phyloP scores from a whole-genome alignment of 2,329 filamentous ascomycete species.

The Rugonectria rugulosa region DNA sequence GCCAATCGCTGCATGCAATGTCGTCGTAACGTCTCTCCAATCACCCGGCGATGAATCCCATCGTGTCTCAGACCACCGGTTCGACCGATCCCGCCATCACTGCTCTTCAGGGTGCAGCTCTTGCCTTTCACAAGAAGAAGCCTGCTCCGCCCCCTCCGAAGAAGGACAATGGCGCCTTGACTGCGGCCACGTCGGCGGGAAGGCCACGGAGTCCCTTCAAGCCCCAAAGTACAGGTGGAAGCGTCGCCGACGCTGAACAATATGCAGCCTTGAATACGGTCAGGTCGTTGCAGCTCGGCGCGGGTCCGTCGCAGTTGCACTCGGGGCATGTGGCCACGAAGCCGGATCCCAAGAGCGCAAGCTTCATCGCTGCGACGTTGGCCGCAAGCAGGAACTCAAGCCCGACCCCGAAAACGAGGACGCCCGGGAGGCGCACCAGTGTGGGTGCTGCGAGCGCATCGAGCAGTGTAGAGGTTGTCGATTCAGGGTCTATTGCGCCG shows the following conservation, averaged over 20 bases:
- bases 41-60: constrained; percentile 46
- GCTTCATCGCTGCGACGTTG: constrained; percentile 65
- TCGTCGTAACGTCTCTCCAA: constrained; percentile 16
- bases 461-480: constrained; percentile 39
- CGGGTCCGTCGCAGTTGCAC: constrained; percentile 30
- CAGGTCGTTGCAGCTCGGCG: constrained; percentile 36
- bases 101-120: constrained; percentile 61
- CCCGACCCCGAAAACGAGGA: constrained; percentile 41
- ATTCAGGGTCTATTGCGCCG: constrained; percentile 66
- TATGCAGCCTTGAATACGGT: constrained; percentile 32
- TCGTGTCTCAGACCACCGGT: constrained; percentile 40
- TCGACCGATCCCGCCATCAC: constrained; percentile 50
- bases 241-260: constrained; percentile 35
- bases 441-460: constrained; percentile 40
- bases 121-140: constrained; percentile 59
- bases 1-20: constrained; percentile 15
- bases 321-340: constrained; percentile 21
- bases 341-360: constrained; percentile 58
- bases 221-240: constrained; percentile 50
- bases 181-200: constrained; percentile 53
- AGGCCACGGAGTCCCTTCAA: constrained; percentile 39
- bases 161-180: constrained; percentile 50
- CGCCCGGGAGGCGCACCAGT: constrained; percentile 42
- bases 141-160: constrained; percentile 34
- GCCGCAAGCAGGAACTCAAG: constrained; percentile 61